These are phyloP conservation scores for Fraxinus ornus DNA, from an alignment of 305 asterid genomes.

Conservation along the genomic window DNA sequence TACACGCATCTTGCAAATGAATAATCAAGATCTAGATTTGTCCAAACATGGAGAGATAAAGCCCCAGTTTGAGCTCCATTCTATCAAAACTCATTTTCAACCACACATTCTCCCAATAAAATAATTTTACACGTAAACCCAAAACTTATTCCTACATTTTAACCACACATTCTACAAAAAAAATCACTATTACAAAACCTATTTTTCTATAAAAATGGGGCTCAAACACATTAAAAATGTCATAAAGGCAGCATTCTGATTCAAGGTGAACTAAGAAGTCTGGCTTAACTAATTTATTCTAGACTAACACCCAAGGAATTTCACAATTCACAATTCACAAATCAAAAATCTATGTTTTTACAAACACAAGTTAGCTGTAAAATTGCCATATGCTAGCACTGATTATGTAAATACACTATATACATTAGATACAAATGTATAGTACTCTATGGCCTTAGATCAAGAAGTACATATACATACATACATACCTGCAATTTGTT, in stretches of 20 bases:
- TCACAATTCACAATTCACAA: constrained; percentile 1
- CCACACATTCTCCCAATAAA: background rate
- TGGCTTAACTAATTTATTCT: background rate
- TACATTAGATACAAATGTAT: background rate
- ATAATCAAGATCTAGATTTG: constrained; percentile 4
- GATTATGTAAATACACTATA: constrained; percentile 26
- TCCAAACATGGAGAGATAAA: constrained; percentile 7
- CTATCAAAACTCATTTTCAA: background rate
- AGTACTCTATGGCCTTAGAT: constrained; percentile 20
- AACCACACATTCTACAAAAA: background rate
- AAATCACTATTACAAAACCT: background rate
- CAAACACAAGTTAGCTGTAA: constrained; percentile 7
- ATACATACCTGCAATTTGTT: constrained; percentile 27
- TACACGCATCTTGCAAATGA: background rate
- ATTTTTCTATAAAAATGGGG: background rate
- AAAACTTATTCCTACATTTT: background rate
- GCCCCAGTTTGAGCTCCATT: background rate
- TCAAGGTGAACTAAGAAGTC: constrained; percentile 5
- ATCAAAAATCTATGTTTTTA: background rate
- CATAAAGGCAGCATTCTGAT: background rate
- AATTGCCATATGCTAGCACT: constrained; percentile 11
- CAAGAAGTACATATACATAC: constrained; percentile 12
- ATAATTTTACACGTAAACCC: background rate
- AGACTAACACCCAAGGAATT: background rate
- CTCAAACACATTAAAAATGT: background rate